Percentiles rank a stretch among this genome's conserved stretches.
phyloP scores from a whole-genome alignment of 805 yeast species.

The Phaffomyces antillensis region DNA sequence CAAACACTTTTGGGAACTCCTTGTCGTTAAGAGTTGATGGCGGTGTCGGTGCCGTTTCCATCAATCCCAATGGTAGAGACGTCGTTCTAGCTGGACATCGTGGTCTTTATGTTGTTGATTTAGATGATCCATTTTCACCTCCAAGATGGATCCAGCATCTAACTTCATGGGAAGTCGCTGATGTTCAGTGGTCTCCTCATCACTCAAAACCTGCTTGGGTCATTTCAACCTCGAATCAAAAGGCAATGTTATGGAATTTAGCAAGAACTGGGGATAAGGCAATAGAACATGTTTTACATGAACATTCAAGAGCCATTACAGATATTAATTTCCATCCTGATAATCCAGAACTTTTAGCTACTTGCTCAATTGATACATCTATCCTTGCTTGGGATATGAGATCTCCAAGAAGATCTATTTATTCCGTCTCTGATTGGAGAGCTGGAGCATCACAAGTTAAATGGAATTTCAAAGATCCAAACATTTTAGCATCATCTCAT shows the following conservation, averaged over 20 bases:
- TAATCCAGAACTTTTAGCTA: conserved; percentile 81
- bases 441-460: conserved; percentile 94
- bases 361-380: conserved; percentile 88
- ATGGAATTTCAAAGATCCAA: conserved; percentile 76
- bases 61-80: conserved; percentile 86
- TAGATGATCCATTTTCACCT: conserved; percentile 91
- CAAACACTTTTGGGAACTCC: conserved; percentile 72
- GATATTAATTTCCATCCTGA: conserved; percentile 90
- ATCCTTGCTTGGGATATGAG: conserved; percentile 90
- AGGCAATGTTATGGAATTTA: conserved; percentile 91
- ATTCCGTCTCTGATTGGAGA: conserved; percentile 86
- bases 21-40: conserved; percentile 84
- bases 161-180: conserved; percentile 98
- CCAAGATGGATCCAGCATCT: conserved; percentile 91
- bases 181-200: conserved; percentile 98
- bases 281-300: conserved; percentile 80
- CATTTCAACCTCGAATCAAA: conserved; percentile 89
- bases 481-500: conserved; percentile 80
- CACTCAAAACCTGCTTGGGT: conserved; percentile 81
- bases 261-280: conserved; percentile 64
- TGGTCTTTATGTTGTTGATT: conserved; percentile 84
- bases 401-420: conserved; percentile 64
- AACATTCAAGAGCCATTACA: conserved; percentile 88
- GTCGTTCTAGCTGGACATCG: conserved; percentile 80
- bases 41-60: conserved; percentile 84